Evolutionary conservation across 345 rosid genomes (phyloP).

Genomic region (Erysimum cheiranthoides): DNA sequence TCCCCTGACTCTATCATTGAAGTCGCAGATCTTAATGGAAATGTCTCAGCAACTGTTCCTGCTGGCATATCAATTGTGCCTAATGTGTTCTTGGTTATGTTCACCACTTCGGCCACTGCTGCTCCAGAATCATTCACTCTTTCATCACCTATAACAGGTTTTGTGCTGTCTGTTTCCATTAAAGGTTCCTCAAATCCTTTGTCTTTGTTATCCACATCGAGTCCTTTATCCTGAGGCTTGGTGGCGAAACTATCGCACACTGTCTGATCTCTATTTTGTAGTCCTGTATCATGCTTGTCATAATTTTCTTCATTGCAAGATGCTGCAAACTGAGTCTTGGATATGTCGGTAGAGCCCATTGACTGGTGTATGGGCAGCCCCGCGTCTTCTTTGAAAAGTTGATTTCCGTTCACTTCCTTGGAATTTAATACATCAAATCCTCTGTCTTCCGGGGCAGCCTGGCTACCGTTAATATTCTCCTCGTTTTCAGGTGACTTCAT

Average conservation of each 20-base stretch:
- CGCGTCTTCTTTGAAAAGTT: slow-evolving; percentile 29
- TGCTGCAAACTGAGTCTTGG: slow-evolving; percentile 26
- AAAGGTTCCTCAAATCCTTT: slow-evolving; percentile 17
- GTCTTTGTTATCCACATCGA: slow-evolving; percentile 26
- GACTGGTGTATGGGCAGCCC: background rate
- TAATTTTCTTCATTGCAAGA: slow-evolving; percentile 26
- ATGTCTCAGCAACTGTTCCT: slow-evolving; percentile 56
- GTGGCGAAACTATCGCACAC: slow-evolving; percentile 7
- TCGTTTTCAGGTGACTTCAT: slow-evolving; percentile 36
- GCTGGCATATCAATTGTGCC: slow-evolving; percentile 32
- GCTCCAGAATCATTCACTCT: slow-evolving; percentile 15
- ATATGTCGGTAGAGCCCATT: slow-evolving; percentile 16
- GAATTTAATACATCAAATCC: slow-evolving; percentile 37
- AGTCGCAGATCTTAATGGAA: slow-evolving; percentile 54
- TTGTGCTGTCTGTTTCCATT: slow-evolving; percentile 14
- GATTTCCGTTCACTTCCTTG: slow-evolving; percentile 38
- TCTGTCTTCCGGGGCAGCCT: slow-evolving; percentile 30
- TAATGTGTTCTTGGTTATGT: slow-evolving; percentile 13
- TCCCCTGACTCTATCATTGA: slow-evolving; percentile 38
- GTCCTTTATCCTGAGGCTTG: slow-evolving; percentile 22
- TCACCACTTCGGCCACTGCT: slow-evolving; percentile 24
- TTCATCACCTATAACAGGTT: slow-evolving; percentile 35
- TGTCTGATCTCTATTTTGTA: slow-evolving; percentile 8
- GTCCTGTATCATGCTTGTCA: slow-evolving; percentile 12
- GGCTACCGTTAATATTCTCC: slow-evolving; percentile 48